Evolutionary conservation across 176 grass and related monocot genomes (phyloP).

Genomic region (Eleusine coracana): DNA sequence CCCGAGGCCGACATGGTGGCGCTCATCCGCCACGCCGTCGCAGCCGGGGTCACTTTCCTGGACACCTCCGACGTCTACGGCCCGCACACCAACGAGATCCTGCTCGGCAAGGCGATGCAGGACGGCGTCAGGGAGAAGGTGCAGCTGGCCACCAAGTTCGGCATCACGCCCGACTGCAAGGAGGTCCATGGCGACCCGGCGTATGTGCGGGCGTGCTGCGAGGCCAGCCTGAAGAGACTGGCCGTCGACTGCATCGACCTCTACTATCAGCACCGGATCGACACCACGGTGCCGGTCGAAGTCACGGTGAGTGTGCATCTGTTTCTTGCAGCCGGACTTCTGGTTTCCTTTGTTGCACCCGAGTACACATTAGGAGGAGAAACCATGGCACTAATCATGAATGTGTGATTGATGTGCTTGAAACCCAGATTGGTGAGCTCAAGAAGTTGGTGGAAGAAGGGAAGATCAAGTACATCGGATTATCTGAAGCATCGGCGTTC

Average conservation of each 20-base stretch:
- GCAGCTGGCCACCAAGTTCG: constrained; percentile 56
- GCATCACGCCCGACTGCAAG: not conserved
- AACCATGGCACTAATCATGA: no score
- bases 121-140: constrained; percentile 38
- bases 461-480: not conserved
- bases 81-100: constrained; percentile 43
- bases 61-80: constrained; percentile 59
- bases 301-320: constrained; percentile 43
- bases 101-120: constrained; percentile 46
- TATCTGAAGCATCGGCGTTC: not conserved
- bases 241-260: constrained; percentile 63
- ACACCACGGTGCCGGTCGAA: constrained; percentile 50
- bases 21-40: constrained; percentile 45
- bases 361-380: no score
- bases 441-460: not conserved
- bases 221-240: constrained; percentile 45
- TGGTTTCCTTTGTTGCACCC: no score
- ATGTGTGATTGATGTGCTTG: not conserved
- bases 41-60: constrained; percentile 49
- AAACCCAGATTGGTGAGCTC: not conserved
- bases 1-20: constrained; percentile 40
- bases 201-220: constrained; percentile 49
- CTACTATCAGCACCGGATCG: constrained; percentile 60
- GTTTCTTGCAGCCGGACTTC: not conserved
- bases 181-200: constrained; percentile 45